Percentiles rank a stretch among this genome's conserved stretches.
Conservation (phyloP, 2,329 filamentous ascomycete genomes). For the Penicillium sp. region DNA sequence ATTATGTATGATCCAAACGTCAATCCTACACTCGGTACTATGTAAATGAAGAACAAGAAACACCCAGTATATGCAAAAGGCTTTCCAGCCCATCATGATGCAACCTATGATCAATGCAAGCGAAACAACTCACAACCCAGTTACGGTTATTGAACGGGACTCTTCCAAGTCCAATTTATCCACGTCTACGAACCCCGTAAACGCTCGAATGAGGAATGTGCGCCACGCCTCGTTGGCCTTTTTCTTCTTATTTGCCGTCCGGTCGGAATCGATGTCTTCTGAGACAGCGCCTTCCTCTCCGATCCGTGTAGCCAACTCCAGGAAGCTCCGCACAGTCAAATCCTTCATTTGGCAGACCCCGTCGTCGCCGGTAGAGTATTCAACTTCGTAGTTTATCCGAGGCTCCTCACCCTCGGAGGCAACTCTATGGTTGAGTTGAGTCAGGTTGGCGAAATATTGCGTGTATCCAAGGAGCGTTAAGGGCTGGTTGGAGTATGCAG, state of each 20-base stretch:
- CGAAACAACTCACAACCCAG: background rate
- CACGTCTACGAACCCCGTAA: conserved; percentile 66
- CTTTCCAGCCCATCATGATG: conserved; percentile 3
- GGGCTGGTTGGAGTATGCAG: conserved; percentile 81
- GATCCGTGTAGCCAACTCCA: conserved; percentile 76
- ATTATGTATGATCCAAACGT: background rate
- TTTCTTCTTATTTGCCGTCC: conserved; percentile 34
- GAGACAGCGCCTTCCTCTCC: conserved; percentile 45
- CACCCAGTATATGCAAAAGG: conserved; percentile 10
- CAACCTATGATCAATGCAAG: conserved; percentile 7
- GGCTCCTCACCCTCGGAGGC: conserved; percentile 30
- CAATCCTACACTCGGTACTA: background rate
- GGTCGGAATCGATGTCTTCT: conserved; percentile 26
- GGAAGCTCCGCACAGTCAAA: conserved; percentile 75
- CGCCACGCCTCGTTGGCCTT: conserved; percentile 65
- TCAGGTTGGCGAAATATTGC: conserved; percentile 95
- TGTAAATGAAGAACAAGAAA: background rate
- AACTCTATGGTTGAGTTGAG: conserved; percentile 67
- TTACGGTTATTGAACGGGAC: background rate
- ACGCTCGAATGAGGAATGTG: conserved; percentile 71
- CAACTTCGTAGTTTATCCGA: conserved; percentile 68
- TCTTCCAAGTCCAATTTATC: conserved; percentile 59
- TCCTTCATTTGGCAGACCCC: conserved; percentile 70
- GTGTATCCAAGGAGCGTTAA: conserved; percentile 75
- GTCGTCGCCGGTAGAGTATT: conserved; percentile 76